phyloP scores from a whole-genome alignment of 2,329 filamentous ascomycete genomes.

The Penicillium sp. region DNA sequence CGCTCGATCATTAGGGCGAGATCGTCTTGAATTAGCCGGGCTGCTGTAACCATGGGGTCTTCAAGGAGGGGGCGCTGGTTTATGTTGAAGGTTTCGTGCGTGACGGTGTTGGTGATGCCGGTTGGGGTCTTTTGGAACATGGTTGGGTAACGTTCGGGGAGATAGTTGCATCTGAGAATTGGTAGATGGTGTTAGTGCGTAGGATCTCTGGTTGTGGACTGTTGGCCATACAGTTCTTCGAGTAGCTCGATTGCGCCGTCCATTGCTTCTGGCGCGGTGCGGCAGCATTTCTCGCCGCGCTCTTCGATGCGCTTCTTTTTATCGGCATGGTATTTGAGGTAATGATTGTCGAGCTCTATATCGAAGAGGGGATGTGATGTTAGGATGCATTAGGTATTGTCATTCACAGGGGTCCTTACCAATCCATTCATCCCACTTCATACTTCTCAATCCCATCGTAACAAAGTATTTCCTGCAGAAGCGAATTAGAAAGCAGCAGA shows the following conservation, averaged over 20 bases:
- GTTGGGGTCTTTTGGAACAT: conserved; percentile 66
- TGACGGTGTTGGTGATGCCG: conserved; percentile 72
- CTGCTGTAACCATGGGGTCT: conserved; percentile 77
- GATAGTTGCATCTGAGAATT: conserved; percentile 56
- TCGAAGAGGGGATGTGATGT: neutral
- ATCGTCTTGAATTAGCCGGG: conserved; percentile 77
- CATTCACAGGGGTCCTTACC: conserved; percentile 31
- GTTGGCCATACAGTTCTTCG: conserved; percentile 62
- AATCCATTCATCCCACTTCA: conserved; percentile 76
- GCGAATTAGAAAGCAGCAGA: neutral
- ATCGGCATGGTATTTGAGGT: conserved; percentile 69
- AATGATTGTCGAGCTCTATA: conserved; percentile 77
- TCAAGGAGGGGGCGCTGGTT: conserved; percentile 66
- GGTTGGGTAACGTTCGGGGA: conserved; percentile 74
- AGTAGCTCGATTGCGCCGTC: conserved; percentile 75
- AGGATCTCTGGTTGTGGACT: neutral
- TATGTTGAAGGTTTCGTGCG: conserved; percentile 73
- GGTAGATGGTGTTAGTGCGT: neutral
- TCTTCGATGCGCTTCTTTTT: conserved; percentile 71
- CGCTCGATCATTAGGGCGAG: conserved; percentile 81
- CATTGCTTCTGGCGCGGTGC: conserved; percentile 70
- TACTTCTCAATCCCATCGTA: conserved; percentile 74
- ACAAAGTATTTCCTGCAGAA: conserved; percentile 65
- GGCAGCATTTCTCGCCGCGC: conserved; percentile 68
- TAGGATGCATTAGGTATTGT: neutral